Evolutionary conservation across 164 flowering plant species (phyloP).

Genomic region (Kingdonia uniflora): DNA sequence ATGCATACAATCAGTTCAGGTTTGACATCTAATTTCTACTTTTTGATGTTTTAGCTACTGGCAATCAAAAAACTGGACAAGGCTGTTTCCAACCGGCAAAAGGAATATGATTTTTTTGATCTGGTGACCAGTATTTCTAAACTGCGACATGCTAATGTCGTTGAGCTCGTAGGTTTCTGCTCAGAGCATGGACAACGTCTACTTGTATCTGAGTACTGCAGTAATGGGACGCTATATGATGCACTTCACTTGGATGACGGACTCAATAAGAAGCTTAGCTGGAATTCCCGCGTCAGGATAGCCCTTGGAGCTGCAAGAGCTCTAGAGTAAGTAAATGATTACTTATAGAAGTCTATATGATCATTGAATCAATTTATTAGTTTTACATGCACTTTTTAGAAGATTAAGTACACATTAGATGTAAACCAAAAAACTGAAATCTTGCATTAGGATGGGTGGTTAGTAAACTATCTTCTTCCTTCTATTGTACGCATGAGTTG

Average conservation of each 20-base stretch:
- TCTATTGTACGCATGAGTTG: too few relatives aligned
- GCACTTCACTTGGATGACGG: conserved; percentile 54
- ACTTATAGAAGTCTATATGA: too few relatives aligned
- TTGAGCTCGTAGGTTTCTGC: conserved; percentile 77
- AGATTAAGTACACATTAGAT: too few relatives aligned
- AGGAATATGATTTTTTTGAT: conserved; percentile 47
- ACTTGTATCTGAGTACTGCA: conserved; percentile 58
- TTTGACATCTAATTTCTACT: neutral
- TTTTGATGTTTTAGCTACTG: conserved; percentile 25
- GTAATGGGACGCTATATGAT: conserved; percentile 63
- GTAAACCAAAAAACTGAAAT: too few relatives aligned
- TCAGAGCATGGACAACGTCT: conserved; percentile 68
- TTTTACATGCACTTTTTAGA: too few relatives aligned
- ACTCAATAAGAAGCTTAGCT: conserved; percentile 45
- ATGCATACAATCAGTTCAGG: neutral
- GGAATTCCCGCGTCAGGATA: conserved; percentile 60
- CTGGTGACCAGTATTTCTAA: conserved; percentile 45
- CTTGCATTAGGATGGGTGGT: too few relatives aligned
- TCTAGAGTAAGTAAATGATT: conserved; percentile 56
- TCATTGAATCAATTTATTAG: too few relatives aligned
- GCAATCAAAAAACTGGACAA: conserved; percentile 75
- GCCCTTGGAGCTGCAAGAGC: conserved; percentile 90
- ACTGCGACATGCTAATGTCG: conserved; percentile 49
- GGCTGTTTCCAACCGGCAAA: conserved; percentile 25
- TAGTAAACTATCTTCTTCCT: too few relatives aligned